Conservation (phyloP, 441 rosid genomes). For the Gossypium gossypioides region DNA sequence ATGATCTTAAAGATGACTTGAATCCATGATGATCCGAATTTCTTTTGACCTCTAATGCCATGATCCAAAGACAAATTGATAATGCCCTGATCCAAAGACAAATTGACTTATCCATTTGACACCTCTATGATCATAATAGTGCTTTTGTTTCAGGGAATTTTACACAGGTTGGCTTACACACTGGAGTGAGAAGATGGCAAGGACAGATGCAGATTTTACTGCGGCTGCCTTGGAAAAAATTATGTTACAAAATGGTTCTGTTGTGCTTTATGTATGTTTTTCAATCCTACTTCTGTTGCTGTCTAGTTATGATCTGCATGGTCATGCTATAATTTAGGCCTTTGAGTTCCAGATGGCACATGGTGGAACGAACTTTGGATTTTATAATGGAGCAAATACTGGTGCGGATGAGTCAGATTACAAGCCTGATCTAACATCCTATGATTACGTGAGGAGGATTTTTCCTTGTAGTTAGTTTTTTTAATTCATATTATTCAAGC, state of each 20-base stretch:
- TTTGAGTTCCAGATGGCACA: conserved; percentile 73
- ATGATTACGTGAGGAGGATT: conserved; percentile 66
- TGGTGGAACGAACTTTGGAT: conserved; percentile 96
- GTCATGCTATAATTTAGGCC: conserved; percentile 5
- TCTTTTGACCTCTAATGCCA: neutral
- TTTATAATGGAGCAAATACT: conserved; percentile 88
- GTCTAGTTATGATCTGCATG: conserved; percentile 7
- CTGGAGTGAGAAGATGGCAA: conserved; percentile 78
- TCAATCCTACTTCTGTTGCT: conserved; percentile 7
- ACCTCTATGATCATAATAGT: neutral
- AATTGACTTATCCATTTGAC: neutral
- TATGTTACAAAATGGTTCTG: conserved; percentile 71
- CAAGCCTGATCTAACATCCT: conserved; percentile 88
- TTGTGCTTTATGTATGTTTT: conserved; percentile 76
- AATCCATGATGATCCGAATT: neutral
- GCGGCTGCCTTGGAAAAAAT: conserved; percentile 69
- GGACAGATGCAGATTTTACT: conserved; percentile 53
- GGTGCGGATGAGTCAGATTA: conserved; percentile 52
- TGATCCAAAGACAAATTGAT: neutral
- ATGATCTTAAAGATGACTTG: neutral
- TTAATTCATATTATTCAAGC: conserved; percentile 7
- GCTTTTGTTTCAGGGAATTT: conserved; percentile 54
- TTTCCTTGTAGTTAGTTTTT: neutral
- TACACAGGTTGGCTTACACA: conserved; percentile 98
- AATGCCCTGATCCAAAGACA: neutral